Percentiles rank a stretch among this genome's conserved stretches.
Evolutionary conservation across 805 yeast species (phyloP).

Genomic region (Wickerhamomyces alni): DNA sequence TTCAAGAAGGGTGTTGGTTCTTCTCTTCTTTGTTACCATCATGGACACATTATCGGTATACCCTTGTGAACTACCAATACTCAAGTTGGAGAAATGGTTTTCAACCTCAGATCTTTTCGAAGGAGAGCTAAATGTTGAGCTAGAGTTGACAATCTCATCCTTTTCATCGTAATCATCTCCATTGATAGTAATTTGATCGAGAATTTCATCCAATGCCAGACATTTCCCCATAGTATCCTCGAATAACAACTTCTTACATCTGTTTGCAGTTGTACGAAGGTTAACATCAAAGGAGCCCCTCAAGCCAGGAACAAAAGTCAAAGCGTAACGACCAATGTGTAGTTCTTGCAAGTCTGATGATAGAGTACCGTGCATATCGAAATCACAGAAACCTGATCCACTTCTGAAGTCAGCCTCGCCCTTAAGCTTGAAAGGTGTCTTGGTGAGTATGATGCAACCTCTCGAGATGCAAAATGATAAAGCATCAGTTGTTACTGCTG

Average conservation of each 20-base stretch:
- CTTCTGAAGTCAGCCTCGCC: too few relatives aligned
- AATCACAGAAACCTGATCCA: slow-evolving; percentile 14
- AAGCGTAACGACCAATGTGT: slow-evolving; percentile 2
- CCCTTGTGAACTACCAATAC: slow-evolving; percentile 1
- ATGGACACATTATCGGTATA: slow-evolving; percentile 2
- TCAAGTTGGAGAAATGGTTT: slow-evolving; percentile 2
- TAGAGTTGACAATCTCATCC: slow-evolving; percentile 1
- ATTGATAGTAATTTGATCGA: slow-evolving; percentile 1
- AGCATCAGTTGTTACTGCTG: slow-evolving; percentile 3
- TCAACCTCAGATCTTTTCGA: not conserved
- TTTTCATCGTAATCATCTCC: not conserved
- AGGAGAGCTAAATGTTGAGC: not conserved
- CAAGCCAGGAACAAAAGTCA: slow-evolving; percentile 14
- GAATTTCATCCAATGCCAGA: slow-evolving; percentile 11
- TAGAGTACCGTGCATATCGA: slow-evolving; percentile 20
- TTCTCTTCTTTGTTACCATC: slow-evolving; percentile 1
- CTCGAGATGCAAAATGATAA: slow-evolving; percentile 10
- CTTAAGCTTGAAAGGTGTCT: slow-evolving; percentile 6
- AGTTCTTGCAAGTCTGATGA: not conserved
- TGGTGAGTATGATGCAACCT: slow-evolving; percentile 6
- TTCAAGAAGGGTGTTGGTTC: not conserved
- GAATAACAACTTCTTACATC: slow-evolving; percentile 4
- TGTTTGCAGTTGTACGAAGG: not conserved
- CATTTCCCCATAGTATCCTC: slow-evolving; percentile 10
- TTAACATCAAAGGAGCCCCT: not conserved